Percentiles rank a stretch among this genome's conserved stretches.
Evolutionary conservation across 495 filamentous ascomycete species (phyloP).

Genomic region (Neurospora sp.): DNA sequence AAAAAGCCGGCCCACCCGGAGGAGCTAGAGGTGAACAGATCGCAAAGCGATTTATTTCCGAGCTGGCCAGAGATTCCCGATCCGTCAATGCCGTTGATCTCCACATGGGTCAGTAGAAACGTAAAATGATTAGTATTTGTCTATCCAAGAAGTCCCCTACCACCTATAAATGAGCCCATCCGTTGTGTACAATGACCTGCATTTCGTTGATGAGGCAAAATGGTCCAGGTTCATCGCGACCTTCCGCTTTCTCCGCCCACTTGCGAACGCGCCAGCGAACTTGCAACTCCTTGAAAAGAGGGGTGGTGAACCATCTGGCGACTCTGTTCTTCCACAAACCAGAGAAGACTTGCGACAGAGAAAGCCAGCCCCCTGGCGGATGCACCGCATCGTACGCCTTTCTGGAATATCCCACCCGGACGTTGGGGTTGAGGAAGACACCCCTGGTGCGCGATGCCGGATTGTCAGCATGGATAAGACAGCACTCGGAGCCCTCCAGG

Average conservation of each 20-base stretch:
- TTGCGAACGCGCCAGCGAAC: slow-evolving; percentile 29
- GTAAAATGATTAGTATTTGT: not conserved
- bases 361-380: slow-evolving; percentile 22
- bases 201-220: slow-evolving; percentile 75
- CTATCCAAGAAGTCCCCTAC: not conserved
- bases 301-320: slow-evolving; percentile 16
- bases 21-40: not conserved
- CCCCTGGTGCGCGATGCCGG: slow-evolving; percentile 37
- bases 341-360: slow-evolving; percentile 11
- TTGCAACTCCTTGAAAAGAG: slow-evolving; percentile 23
- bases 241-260: slow-evolving; percentile 30
- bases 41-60: not conserved
- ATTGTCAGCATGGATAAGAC: slow-evolving; percentile 74
- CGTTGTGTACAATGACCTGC: slow-evolving; percentile 66
- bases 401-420: slow-evolving; percentile 61
- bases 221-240: slow-evolving; percentile 41
- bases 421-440: slow-evolving; percentile 68
- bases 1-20: not conserved
- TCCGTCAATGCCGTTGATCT: not conserved
- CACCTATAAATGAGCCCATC: slow-evolving; percentile 62
- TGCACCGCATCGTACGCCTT: slow-evolving; percentile 42
- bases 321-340: slow-evolving; percentile 41
- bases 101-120: not conserved
- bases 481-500: slow-evolving; percentile 75
- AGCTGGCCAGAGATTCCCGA: not conserved